Evolutionary conservation across 2,329 filamentous ascomycete genomes (phyloP), one percentile per base, ranked within the genome.

Genomic region (Neonectria coccinea): DNA sequence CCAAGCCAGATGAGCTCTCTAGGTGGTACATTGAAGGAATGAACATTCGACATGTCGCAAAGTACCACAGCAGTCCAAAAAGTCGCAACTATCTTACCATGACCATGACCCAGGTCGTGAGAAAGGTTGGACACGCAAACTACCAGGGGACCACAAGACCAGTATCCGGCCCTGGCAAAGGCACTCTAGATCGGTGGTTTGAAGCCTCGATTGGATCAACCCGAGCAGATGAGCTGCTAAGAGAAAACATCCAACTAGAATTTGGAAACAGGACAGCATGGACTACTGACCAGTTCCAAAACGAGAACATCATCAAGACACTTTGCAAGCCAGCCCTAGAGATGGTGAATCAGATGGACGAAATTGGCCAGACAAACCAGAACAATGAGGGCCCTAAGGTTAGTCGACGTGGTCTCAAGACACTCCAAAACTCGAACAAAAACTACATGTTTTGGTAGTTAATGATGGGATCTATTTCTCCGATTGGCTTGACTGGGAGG

Each of bases 341-440:
- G 2, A 77, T 79, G 73, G 62, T 79, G 11, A 57, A 66, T 1
- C 64, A 70, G n/a, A 77, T 79, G 74, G 77, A 79, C 56, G 42
- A 62, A 0, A 65, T 79, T 12, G 78, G 78, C 1, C 36, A 50
- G 4, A 67, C 62, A 2, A 79, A 79, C 39, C 58, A 72, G 36
- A 76, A 77, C 27, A 67, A 63, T 0, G 64, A 72, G 44, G 62
- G 63, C 0, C 55, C 62, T 14, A 51, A 57, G 22, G 58, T 64
- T 44, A 52, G 57, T 29, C 55, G 51, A 50, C 57, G 53, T 3
- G 45, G 44, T 14, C 59, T 65, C 20, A 62, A 67, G 25, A 53
- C 48, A 9, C 45, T 65, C 12, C 25, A 54, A 41, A 62, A 64
- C 18, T 50, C 41, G 20, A 27, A 45, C 20, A 61, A 56, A 39